Percentiles rank a stretch among this genome's conserved stretches.
These are phyloP conservation scores for Coemansia sp. DNA, from an alignment of 192 early-diverging fungal species.

Conservation along the genomic window DNA sequence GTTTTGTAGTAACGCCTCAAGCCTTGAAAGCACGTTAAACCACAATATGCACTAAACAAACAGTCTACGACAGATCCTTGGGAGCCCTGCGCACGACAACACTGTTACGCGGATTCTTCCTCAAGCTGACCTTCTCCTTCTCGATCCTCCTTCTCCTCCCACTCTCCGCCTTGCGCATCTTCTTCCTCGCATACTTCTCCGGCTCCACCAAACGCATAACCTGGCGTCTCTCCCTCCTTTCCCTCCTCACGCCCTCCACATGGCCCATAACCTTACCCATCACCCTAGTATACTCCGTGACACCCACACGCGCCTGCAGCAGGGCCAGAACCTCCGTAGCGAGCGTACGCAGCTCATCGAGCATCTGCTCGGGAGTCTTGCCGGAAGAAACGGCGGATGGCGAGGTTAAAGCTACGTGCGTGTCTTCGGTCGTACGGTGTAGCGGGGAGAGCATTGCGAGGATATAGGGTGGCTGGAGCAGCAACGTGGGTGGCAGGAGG, in stretches of 20 bases:
- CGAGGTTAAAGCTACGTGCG: constrained; percentile 9
- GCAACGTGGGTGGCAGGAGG: constrained; percentile 57
- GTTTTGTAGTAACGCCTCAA: no score
- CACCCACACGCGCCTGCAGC: constrained; percentile 72
- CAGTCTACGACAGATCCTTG: background rate
- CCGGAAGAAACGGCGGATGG: constrained; percentile 3
- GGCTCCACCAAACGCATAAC: constrained; percentile 66
- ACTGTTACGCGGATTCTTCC: constrained; percentile 51
- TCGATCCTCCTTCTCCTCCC: constrained; percentile 65
- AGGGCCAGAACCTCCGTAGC: constrained; percentile 78
- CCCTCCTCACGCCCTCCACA: constrained; percentile 59
- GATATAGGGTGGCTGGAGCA: constrained; percentile 61
- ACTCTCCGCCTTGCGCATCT: constrained; percentile 70
- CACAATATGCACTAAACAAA: no score
- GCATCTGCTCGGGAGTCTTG: constrained; percentile 31
- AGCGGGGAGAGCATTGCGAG: constrained; percentile 71
- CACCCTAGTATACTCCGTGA: constrained; percentile 61
- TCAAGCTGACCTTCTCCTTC: constrained; percentile 62
- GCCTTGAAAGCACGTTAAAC: no score
- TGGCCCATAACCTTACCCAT: constrained; percentile 68
- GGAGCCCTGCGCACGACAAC: constrained; percentile 5
- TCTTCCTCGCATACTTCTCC: constrained; percentile 65
- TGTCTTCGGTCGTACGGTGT: constrained; percentile 77
- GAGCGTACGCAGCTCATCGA: constrained; percentile 71
- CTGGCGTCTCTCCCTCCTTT: constrained; percentile 61